Percentiles rank a stretch among this genome's conserved stretches.
These are phyloP conservation scores for Thielaviopsis populi DNA, from an alignment of 2,329 filamentous ascomycete genomes.

Conservation along the genomic window DNA sequence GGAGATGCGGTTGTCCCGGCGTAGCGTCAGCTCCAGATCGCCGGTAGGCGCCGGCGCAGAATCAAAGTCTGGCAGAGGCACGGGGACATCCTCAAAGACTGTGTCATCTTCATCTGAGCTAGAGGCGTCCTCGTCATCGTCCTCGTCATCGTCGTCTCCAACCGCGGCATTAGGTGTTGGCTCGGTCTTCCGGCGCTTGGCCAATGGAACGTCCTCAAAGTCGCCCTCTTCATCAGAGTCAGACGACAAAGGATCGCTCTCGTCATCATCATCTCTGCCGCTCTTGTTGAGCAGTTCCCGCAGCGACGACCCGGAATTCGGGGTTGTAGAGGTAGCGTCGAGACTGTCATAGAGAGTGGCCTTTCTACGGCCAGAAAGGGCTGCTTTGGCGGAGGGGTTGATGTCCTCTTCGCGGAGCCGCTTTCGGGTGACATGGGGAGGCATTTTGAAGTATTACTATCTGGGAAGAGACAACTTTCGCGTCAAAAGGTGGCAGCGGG, in stretches of 20 bases:
- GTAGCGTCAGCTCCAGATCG: conserved; percentile 60
- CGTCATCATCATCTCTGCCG: neutral
- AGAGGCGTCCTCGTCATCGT: conserved; percentile 25
- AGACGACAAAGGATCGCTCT: conserved; percentile 23
- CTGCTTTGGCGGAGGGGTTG: neutral
- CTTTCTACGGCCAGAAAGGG: conserved; percentile 30
- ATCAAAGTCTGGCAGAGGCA: conserved; percentile 26
- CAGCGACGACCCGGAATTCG: conserved; percentile 30
- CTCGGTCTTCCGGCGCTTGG: conserved; percentile 23
- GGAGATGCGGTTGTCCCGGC: conserved; percentile 42
- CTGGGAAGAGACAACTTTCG: neutral
- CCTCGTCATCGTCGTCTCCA: conserved; percentile 18
- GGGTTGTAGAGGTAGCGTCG: conserved; percentile 28
- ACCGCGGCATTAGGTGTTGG: neutral
- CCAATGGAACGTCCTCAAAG: conserved; percentile 33
- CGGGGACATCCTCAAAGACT: conserved; percentile 44
- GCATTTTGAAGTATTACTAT: conserved; percentile 34
- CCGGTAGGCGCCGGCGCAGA: conserved; percentile 39
- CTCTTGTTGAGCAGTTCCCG: conserved; percentile 24
- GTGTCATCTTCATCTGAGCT: conserved; percentile 47
- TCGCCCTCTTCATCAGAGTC: conserved; percentile 30
- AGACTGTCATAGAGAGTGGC: conserved; percentile 46
- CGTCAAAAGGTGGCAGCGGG: neutral
- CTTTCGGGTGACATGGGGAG: conserved; percentile 53
- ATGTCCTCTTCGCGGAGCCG: conserved; percentile 32